Evolutionary conservation across 2,329 filamentous ascomycete genomes (phyloP).

Genomic region (Sphaerostilbella broomeana): DNA sequence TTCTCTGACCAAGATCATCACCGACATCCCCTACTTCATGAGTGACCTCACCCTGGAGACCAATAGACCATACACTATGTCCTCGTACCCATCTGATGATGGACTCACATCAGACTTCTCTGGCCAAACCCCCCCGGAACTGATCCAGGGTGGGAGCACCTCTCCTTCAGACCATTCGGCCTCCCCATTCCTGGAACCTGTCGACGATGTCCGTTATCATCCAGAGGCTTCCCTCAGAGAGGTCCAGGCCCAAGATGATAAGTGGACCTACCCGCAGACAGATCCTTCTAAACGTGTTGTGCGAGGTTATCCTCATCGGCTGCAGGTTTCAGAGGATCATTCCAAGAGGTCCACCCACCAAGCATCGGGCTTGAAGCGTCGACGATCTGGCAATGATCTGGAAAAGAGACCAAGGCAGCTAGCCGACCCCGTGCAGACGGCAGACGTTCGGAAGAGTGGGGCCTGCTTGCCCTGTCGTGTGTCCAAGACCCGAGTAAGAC

Average conservation of each 20-base stretch:
- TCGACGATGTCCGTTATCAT: slow-evolving; percentile 26
- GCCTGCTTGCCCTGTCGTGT: slow-evolving; percentile 44
- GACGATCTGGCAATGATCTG: slow-evolving; percentile 26
- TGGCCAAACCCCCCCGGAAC: slow-evolving; percentile 32
- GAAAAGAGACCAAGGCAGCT: slow-evolving; percentile 34
- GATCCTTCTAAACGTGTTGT: slow-evolving; percentile 26
- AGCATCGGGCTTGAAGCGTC: slow-evolving; percentile 29
- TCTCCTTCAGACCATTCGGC: slow-evolving; percentile 36
- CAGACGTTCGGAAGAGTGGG: slow-evolving; percentile 41
- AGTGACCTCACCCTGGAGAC: slow-evolving; percentile 28
- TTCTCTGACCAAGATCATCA: slow-evolving; percentile 29
- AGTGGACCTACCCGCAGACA: slow-evolving; percentile 36
- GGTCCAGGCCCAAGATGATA: slow-evolving; percentile 32
- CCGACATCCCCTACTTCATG: slow-evolving; percentile 29
- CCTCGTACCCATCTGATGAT: slow-evolving; percentile 28
- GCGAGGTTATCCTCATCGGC: slow-evolving; percentile 26
- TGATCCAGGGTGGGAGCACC: slow-evolving; percentile 32
- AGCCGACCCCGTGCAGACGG: slow-evolving; percentile 38
- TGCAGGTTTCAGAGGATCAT: slow-evolving; percentile 26
- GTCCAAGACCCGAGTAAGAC: slow-evolving; percentile 42
- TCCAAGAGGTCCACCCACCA: slow-evolving; percentile 19
- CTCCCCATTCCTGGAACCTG: slow-evolving; percentile 26
- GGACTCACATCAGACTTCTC: slow-evolving; percentile 31
- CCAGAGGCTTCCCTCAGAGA: slow-evolving; percentile 28
- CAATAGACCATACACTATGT: slow-evolving; percentile 31